These are phyloP conservation scores for Dissophora globulifera DNA, from an alignment of 192 early-diverging fungal genomes.

Conservation along the genomic window DNA sequence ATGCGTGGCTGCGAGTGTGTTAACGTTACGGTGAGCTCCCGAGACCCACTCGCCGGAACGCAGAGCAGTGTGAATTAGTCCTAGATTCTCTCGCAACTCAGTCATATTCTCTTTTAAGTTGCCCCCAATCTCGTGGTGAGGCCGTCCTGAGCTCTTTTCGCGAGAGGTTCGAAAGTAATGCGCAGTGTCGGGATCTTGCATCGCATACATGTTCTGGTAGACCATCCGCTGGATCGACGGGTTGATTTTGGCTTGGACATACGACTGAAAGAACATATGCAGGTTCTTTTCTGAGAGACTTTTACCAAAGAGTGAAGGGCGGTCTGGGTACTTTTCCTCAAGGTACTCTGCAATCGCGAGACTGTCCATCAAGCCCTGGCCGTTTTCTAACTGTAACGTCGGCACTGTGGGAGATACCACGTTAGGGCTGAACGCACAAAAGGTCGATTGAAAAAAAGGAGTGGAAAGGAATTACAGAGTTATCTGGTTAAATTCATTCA, in stretches of 20 bases:
- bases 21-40: slow-evolving; percentile 52
- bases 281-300: slow-evolving; percentile 41
- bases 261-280: slow-evolving; percentile 57
- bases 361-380: slow-evolving; percentile 57
- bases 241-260: slow-evolving; percentile 38
- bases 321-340: slow-evolving; percentile 65
- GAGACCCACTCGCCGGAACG: slow-evolving; percentile 36
- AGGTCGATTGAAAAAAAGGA: background rate
- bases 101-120: slow-evolving; percentile 21
- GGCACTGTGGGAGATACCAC: slow-evolving; percentile 53
- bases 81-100: slow-evolving; percentile 37
- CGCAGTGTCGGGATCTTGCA: slow-evolving; percentile 14
- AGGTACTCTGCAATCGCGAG: slow-evolving; percentile 67
- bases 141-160: slow-evolving; percentile 44
- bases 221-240: slow-evolving; percentile 25
- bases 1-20: too few species aligned
- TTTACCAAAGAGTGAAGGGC: slow-evolving; percentile 55
- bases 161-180: slow-evolving; percentile 52
- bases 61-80: slow-evolving; percentile 29
- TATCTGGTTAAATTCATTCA: background rate
- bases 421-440: slow-evolving; percentile 1
- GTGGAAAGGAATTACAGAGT: background rate
- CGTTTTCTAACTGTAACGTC: slow-evolving; percentile 42
- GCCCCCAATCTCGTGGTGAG: slow-evolving; percentile 44
- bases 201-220: background rate